phyloP scores from a whole-genome alignment of 2,329 filamentous ascomycete species.

The Aspergillus udagawae region DNA sequence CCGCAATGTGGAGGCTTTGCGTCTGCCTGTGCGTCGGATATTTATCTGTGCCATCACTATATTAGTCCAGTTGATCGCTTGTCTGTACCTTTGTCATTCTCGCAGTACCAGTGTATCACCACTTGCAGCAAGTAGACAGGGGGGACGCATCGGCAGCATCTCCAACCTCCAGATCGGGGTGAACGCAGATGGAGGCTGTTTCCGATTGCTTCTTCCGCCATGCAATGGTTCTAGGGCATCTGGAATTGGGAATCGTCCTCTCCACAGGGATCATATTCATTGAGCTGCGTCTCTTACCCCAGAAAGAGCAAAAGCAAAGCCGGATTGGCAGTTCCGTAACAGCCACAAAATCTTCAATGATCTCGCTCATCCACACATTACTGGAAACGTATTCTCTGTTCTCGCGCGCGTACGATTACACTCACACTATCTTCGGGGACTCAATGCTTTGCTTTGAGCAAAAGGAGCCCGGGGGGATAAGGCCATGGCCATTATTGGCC shows the following conservation, averaged over 20 bases:
- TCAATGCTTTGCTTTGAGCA: not conserved
- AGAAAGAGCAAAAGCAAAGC: slow-evolving; percentile 2
- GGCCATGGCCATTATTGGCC: slow-evolving; percentile 19
- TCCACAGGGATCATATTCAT: not conserved
- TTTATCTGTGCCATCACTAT: slow-evolving; percentile 12
- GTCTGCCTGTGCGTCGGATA: slow-evolving; percentile 17
- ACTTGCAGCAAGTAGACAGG: not conserved
- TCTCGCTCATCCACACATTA: slow-evolving; percentile 13
- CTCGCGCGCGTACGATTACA: not conserved
- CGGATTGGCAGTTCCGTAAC: slow-evolving; percentile 12
- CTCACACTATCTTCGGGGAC: not conserved
- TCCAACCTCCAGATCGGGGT: not conserved
- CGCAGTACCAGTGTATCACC: not conserved
- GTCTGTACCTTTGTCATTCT: slow-evolving; percentile 13
- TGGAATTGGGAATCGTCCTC: not conserved
- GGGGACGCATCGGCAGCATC: not conserved
- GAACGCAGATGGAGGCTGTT: not conserved
- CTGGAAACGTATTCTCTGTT: slow-evolving; percentile 5
- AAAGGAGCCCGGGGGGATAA: not conserved
- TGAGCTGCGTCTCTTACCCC: not conserved
- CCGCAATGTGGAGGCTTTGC: slow-evolving; percentile 11
- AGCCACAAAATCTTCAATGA: slow-evolving; percentile 8
- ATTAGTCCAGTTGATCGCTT: slow-evolving; percentile 1
- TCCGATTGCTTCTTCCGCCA: not conserved
- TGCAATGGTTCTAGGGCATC: not conserved